Evolutionary conservation across 768 basidiomycete species (phyloP).

Genomic region (Panaeolus papilionaceus): DNA sequence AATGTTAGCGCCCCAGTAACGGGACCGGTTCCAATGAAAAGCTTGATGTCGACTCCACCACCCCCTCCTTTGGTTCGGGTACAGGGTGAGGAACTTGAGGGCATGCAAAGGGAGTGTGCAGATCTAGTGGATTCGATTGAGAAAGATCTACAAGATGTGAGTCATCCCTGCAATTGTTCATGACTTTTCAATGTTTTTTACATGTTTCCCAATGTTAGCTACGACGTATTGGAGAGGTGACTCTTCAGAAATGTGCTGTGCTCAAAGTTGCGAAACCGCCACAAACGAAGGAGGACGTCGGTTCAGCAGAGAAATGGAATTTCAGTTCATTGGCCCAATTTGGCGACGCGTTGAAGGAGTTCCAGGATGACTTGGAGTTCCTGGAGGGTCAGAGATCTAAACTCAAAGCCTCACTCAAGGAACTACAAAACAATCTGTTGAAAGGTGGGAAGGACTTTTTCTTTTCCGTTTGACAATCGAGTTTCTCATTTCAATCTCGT

Average conservation of each 20-base stretch:
- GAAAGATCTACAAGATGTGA: conserved; percentile 65
- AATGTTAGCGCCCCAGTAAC: conserved; percentile 3
- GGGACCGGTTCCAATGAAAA: conserved; percentile 11
- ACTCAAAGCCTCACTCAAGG: conserved; percentile 51
- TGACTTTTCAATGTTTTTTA: neutral
- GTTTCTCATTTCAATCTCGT: neutral
- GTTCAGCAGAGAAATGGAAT: conserved; percentile 56
- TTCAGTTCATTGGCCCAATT: conserved; percentile 60
- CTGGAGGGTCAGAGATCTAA: conserved; percentile 50
- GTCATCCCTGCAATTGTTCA: conserved; percentile 30
- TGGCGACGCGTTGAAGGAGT: conserved; percentile 50
- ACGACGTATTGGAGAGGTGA: neutral
- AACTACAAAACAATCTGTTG: conserved; percentile 69
- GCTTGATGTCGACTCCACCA: conserved; percentile 18
- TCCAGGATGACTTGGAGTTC: conserved; percentile 58
- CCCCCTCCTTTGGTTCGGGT: conserved; percentile 22
- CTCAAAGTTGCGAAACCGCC: neutral
- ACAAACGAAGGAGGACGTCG: conserved; percentile 42
- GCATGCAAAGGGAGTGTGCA: conserved; percentile 72
- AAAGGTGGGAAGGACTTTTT: conserved; percentile 53
- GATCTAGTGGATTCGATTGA: conserved; percentile 51
- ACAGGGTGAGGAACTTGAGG: conserved; percentile 51
- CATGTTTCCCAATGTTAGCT: neutral
- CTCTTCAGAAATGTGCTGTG: conserved; percentile 3
- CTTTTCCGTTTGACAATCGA: conserved; percentile 3